phyloP scores from a whole-genome alignment of 768 basidiomycete genomes.

The Leccinum rimulosum region DNA sequence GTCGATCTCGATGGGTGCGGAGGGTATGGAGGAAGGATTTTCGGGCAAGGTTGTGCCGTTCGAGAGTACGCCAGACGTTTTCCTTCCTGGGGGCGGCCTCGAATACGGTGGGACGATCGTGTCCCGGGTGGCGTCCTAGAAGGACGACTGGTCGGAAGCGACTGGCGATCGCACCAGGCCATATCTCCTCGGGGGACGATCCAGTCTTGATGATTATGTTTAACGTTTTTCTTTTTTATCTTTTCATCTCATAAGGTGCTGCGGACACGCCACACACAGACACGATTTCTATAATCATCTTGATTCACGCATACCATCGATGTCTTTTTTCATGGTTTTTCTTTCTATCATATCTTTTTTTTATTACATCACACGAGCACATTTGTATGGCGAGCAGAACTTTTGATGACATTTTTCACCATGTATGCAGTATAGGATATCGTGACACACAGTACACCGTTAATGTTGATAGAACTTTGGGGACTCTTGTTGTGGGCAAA shows the following conservation, averaged over 20 bases:
- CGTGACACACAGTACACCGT: background rate
- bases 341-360: background rate
- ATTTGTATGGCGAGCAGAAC: slow-evolving; percentile 11
- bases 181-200: background rate
- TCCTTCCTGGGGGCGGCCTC: slow-evolving; percentile 27
- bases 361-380: background rate
- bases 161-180: background rate
- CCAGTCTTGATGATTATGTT: background rate
- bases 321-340: background rate
- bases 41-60: slow-evolving; percentile 34
- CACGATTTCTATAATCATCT: slow-evolving; percentile 10
- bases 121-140: slow-evolving; percentile 33
- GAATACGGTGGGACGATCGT: slow-evolving; percentile 36
- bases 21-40: slow-evolving; percentile 17
- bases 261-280: slow-evolving; percentile 15
- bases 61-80: slow-evolving; percentile 33
- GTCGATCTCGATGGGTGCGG: slow-evolving; percentile 7
- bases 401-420: slow-evolving; percentile 5
- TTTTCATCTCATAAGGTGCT: slow-evolving; percentile 2
- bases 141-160: background rate
- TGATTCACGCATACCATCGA: background rate
- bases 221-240: background rate
- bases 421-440: slow-evolving; percentile 2
- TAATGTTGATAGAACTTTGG: background rate
- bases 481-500: background rate